phyloP scores from a whole-genome alignment of 2,329 filamentous ascomycete genomes.

The Nemania sp. region DNA sequence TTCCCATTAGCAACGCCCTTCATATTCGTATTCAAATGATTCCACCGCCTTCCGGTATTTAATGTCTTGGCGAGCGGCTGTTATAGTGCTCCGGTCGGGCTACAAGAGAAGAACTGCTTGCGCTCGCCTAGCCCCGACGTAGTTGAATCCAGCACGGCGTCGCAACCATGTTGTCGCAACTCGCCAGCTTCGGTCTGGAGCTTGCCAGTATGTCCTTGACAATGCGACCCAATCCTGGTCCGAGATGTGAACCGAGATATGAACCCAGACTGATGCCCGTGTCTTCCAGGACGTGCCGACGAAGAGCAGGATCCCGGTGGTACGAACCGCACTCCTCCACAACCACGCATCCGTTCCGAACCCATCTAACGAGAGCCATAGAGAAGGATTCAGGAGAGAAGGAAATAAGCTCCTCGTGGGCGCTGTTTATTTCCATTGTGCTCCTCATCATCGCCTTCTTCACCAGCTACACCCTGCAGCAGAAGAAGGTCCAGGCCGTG shows the following conservation, averaged over 20 bases:
- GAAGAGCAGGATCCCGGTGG: constrained; percentile 63
- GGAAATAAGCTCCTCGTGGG: constrained; percentile 96
- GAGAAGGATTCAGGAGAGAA: constrained; percentile 86
- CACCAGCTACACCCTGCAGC: constrained; percentile 95
- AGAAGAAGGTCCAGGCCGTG: constrained; percentile 95
- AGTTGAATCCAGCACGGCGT: constrained; percentile 30
- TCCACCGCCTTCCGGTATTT: constrained; percentile 35
- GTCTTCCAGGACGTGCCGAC: constrained; percentile 56
- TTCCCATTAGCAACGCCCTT: constrained; percentile 11
- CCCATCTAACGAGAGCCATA: constrained; percentile 53
- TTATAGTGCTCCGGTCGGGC: constrained; percentile 42
- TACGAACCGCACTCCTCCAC: constrained; percentile 48
- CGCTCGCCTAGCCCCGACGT: constrained; percentile 41
- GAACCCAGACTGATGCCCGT: constrained; percentile 19
- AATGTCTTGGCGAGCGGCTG: constrained; percentile 43
- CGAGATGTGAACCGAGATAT: neutral
- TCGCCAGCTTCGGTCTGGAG: constrained; percentile 54
- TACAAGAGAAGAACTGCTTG: constrained; percentile 37
- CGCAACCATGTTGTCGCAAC: constrained; percentile 53
- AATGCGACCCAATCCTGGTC: too few relatives aligned
- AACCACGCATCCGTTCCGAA: constrained; percentile 12
- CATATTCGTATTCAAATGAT: constrained; percentile 25
- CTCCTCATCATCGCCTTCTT: constrained; percentile 95
- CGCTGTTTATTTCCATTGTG: constrained; percentile 94
- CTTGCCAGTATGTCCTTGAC: constrained; percentile 54